Base-by-base conservation (phyloP, 768 basidiomycete genomes). In the Cystobasidium onofrii region DNA sequence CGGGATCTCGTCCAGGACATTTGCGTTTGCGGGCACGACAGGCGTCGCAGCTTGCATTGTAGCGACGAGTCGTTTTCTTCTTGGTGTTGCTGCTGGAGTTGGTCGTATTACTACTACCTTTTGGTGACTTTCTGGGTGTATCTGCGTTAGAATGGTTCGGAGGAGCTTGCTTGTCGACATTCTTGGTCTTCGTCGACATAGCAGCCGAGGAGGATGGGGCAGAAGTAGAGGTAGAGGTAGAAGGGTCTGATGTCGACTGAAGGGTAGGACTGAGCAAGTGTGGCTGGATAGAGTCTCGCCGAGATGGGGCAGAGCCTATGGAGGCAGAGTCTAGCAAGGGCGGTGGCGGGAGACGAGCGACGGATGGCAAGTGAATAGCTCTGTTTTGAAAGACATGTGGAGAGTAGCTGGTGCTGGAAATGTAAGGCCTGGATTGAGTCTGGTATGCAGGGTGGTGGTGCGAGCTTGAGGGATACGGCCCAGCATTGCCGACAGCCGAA, bases 11-110 rank as follows among this genome's bases (percentile, higher is more conserved):
- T 23, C 63, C 63, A 15, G 63, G 63, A 46, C 63, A 64, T 23
- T 64, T 64, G 33, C 63, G 31, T 36, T 64, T 64, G 6, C 63
- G 63, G 15, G 63, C 63, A 27, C 63, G 31, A 39, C 63, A 64
- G 23, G 63, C 63, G 41, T 64, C 63, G 39, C 63, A 64, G 63
- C 63, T 64, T 64, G 63, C 63, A 41, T 64, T 64, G 33, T 64
- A 64, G 7, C 63, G 10, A 25, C 63, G 31, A 27, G 63, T 64
- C 3, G 31, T 12, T 23, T 64, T 64, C 23, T 64, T 64, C 31
- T 64, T 43, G 31, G 15, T 46, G 17, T 18, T 43, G 25, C 39
- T 41, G 33, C 2, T 50, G 46, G 9, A 12, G n/a, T 15, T 7
- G n/a, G 46, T 9, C 10, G 15, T 50, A n/a, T 15, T n/a, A n/a